Conservation (phyloP, 148 eudicot genomes). For the Drosera capensis region DNA sequence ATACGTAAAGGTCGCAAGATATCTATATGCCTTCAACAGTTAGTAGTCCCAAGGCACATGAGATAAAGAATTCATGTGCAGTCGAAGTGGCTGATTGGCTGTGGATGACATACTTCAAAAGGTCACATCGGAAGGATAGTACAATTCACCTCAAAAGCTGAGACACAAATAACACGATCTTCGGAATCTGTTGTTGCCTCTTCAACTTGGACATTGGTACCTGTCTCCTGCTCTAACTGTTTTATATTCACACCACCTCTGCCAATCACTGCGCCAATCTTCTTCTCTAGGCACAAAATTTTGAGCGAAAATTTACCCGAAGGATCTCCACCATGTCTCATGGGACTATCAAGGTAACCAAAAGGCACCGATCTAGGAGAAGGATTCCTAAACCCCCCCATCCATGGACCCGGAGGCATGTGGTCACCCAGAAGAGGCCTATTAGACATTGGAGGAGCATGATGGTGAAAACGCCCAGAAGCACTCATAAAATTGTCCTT, state of each 20-base stretch:
- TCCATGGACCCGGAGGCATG: conserved; percentile 37
- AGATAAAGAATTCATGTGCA: background rate
- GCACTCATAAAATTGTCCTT: conserved; percentile 41
- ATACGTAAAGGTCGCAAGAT: background rate
- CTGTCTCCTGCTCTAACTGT: conserved; percentile 57
- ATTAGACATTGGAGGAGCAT: conserved; percentile 26
- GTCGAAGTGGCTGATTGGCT: background rate
- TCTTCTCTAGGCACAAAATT: conserved; percentile 46
- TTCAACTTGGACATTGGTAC: conserved; percentile 54
- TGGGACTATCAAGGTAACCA: conserved; percentile 21
- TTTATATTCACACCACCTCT: conserved; percentile 50
- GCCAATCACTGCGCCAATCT: conserved; percentile 79
- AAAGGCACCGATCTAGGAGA: conserved; percentile 19
- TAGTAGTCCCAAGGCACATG: background rate
- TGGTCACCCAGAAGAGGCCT: conserved; percentile 26
- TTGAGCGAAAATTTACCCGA: conserved; percentile 57
- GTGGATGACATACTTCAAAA: background rate
- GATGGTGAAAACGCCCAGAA: conserved; percentile 25
- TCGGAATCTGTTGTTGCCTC: conserved; percentile 35
- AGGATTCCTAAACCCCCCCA: conserved; percentile 23
- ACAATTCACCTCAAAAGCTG: conserved; percentile 46
- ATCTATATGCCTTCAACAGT: background rate
- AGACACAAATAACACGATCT: conserved; percentile 57
- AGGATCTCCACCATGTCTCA: conserved; percentile 28
- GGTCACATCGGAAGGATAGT: background rate